Evolutionary conservation across 345 rosid species (phyloP).

Genomic region (Linum trigynum): DNA sequence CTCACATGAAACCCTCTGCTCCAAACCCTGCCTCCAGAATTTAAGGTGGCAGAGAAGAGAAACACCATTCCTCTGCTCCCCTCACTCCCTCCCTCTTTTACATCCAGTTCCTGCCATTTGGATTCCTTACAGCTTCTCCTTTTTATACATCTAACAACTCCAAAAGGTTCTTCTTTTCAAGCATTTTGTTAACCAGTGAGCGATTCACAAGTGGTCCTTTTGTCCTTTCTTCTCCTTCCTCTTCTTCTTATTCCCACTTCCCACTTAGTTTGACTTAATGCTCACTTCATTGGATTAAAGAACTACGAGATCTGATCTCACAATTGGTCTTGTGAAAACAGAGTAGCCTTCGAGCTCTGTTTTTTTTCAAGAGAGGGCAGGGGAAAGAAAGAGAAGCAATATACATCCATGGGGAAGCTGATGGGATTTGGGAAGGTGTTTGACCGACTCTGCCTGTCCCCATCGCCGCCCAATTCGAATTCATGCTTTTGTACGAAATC

Average conservation of each 20-base stretch:
- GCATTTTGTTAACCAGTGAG: not conserved
- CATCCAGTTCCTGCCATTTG: not conserved
- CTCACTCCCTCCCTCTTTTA: not conserved
- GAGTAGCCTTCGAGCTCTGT: too few species aligned
- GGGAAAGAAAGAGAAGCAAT: not conserved
- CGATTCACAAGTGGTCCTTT: too few species aligned
- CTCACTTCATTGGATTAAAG: not conserved
- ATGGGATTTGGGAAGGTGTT: constrained; percentile 24
- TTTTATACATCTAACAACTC: too few species aligned
- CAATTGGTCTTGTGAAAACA: not conserved
- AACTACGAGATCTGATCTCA: not conserved
- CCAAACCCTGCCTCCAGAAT: not conserved
- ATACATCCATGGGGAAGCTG: constrained; percentile 19
- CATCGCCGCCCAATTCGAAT: constrained; percentile 12
- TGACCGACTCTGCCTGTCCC: constrained; percentile 18
- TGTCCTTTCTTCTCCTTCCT: too few species aligned
- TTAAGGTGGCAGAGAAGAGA: not conserved
- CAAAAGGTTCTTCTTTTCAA: too few species aligned
- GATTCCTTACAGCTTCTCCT: too few species aligned
- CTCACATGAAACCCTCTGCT: not conserved
- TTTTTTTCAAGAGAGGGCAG: too few species aligned
- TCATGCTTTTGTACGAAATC: constrained; percentile 22
- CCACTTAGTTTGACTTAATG: not conserved
- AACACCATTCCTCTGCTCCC: not conserved
- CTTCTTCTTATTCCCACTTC: too few species aligned